Conservation (phyloP, 2,329 filamentous ascomycete genomes). For the Fusarium solani-melongenae region DNA sequence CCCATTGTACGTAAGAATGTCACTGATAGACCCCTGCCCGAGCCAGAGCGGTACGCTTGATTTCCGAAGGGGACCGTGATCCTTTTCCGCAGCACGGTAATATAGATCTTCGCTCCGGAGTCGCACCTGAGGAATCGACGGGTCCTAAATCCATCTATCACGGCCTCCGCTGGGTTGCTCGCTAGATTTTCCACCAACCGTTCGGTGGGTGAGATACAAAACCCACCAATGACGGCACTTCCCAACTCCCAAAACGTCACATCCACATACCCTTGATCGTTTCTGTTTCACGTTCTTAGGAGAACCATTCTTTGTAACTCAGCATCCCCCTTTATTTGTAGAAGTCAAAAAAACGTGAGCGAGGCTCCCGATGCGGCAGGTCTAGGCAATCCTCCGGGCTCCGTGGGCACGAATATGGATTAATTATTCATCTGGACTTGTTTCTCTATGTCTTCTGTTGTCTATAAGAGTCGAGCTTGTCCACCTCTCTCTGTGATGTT, state of each 20-base stretch:
- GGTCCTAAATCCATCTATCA: constrained; percentile 15
- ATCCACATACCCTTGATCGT: not conserved
- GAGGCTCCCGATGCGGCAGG: constrained; percentile 13
- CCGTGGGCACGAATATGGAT: constrained; percentile 16
- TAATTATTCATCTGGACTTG: not conserved
- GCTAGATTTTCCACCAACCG: constrained; percentile 29
- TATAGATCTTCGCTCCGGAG: not conserved
- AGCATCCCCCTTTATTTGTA: not conserved
- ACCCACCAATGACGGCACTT: constrained; percentile 23
- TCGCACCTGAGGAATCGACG: not conserved
- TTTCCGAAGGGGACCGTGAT: not conserved
- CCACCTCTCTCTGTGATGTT: not conserved
- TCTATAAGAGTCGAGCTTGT: constrained; percentile 13
- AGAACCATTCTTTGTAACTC: not conserved
- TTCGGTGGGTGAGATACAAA: not conserved
- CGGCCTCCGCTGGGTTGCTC: not conserved
- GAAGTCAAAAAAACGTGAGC: not conserved
- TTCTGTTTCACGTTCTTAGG: constrained; percentile 11
- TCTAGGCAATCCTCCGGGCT: not conserved
- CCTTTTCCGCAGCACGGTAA: constrained; percentile 1
- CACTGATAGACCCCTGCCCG: not conserved
- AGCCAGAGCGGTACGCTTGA: not conserved
- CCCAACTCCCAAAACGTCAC: not conserved
- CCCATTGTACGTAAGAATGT: not conserved
- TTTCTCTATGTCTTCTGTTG: rapidly evolving